Conservation (phyloP, 768 basidiomycete genomes). For the Russula compacta region DNA sequence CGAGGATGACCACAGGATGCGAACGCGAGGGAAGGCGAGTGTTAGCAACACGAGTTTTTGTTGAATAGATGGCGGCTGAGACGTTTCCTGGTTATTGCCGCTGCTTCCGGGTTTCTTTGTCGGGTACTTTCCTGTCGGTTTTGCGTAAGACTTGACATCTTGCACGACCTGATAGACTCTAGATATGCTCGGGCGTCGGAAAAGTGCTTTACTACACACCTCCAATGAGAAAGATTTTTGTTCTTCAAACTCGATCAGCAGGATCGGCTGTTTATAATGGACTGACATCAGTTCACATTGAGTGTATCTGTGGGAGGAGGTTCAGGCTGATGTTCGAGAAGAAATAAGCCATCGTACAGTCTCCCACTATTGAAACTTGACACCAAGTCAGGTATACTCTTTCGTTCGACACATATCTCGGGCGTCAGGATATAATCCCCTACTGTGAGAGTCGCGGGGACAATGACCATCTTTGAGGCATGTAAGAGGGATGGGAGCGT, state of each 20-base stretch:
- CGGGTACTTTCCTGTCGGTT: slow-evolving; percentile 49
- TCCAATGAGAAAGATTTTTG: slow-evolving; percentile 91
- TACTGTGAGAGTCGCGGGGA: slow-evolving; percentile 89
- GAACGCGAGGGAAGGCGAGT: slow-evolving; percentile 81
- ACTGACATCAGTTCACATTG: slow-evolving; percentile 97
- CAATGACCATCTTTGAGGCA: slow-evolving; percentile 64
- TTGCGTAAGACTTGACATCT: slow-evolving; percentile 60
- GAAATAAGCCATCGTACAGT: slow-evolving; percentile 48
- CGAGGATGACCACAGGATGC: slow-evolving; percentile 96
- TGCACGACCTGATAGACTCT: slow-evolving; percentile 41
- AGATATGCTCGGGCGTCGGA: not conserved
- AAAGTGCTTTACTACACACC: slow-evolving; percentile 33
- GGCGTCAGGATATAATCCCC: slow-evolving; percentile 96
- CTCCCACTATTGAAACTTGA: slow-evolving; percentile 90
- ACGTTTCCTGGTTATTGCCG: slow-evolving; percentile 25
- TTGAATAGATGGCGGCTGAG: slow-evolving; percentile 55
- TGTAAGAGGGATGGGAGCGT: slow-evolving; percentile 85
- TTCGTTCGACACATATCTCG: slow-evolving; percentile 92
- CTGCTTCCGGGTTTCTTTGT: slow-evolving; percentile 37
- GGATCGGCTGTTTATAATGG: slow-evolving; percentile 88
- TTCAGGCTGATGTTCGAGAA: not conserved
- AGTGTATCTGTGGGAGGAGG: slow-evolving; percentile 55
- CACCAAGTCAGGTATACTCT: slow-evolving; percentile 89
- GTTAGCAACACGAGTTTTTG: slow-evolving; percentile 88
- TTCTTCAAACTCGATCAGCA: slow-evolving; percentile 96